Conservation (phyloP, 768 basidiomycete genomes). For the Collybia mongolica region DNA sequence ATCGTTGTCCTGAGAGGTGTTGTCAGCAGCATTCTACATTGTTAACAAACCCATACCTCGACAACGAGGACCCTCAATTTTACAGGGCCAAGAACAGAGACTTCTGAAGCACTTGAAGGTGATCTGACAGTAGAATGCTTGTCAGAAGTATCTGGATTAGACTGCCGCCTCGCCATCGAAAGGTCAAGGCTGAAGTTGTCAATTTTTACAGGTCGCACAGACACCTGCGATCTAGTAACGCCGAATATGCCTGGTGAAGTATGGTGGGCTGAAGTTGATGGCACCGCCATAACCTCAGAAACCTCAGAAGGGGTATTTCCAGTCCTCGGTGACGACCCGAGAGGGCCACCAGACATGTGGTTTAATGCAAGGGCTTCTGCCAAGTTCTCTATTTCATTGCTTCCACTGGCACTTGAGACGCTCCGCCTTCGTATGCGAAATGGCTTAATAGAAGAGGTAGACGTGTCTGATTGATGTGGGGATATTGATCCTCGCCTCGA, state of each 20-base stretch:
- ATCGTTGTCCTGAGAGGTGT: constrained; percentile 57
- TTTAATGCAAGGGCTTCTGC: constrained; percentile 47
- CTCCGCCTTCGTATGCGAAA: constrained; percentile 20
- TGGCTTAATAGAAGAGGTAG: constrained; percentile 17
- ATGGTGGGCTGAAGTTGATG: background rate
- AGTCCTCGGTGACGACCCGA: constrained; percentile 7
- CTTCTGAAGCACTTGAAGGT: background rate
- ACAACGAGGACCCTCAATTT: constrained; percentile 58
- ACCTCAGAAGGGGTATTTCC: background rate
- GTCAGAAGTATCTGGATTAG: background rate
- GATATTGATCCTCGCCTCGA: constrained; percentile 8
- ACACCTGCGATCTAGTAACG: constrained; percentile 24
- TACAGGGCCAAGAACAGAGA: constrained; percentile 4
- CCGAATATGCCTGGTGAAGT: constrained; percentile 17
- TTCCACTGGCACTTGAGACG: constrained; percentile 20
- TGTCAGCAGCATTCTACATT: background rate
- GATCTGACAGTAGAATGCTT: background rate
- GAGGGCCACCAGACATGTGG: constrained; percentile 12
- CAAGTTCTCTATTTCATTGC: constrained; percentile 39
- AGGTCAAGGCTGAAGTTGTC: constrained; percentile 21
- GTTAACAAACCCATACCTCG: constrained; percentile 43
- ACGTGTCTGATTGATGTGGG: constrained; percentile 15
- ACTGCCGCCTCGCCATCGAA: constrained; percentile 8
- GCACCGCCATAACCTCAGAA: background rate
- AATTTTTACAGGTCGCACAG: constrained; percentile 35